A percentile compares a stretch with the other conserved stretches of the same genome.
Evolutionary conservation across 371 early-diverging fungal genomes (phyloP).

Genomic region (Zychaea mexicana): DNA sequence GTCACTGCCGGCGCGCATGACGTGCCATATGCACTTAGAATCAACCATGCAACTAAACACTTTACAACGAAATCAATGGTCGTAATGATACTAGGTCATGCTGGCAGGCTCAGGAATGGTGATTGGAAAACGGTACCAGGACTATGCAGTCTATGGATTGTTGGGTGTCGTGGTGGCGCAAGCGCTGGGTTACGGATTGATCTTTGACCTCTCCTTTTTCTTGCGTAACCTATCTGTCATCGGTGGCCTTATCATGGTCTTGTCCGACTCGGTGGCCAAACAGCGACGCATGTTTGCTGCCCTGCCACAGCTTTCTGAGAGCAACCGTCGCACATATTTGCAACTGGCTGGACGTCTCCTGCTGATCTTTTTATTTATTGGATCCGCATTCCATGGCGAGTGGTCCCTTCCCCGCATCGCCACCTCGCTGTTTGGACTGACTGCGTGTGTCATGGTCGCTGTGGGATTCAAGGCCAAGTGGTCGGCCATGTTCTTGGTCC

Average conservation of each 20-base stretch:
- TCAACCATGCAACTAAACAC: neutral
- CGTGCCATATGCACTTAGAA: no score
- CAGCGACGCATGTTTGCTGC: slow-evolving; percentile 84
- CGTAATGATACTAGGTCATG: slow-evolving; percentile 70
- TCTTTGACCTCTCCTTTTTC: slow-evolving; percentile 89
- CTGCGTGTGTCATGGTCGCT: slow-evolving; percentile 92
- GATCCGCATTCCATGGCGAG: slow-evolving; percentile 86
- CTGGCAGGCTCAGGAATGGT: slow-evolving; percentile 75
- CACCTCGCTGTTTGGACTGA: slow-evolving; percentile 76
- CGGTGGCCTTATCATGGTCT: slow-evolving; percentile 93
- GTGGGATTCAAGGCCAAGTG: slow-evolving; percentile 97
- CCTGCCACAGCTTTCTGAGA: slow-evolving; percentile 81
- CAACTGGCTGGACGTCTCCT: slow-evolving; percentile 91
- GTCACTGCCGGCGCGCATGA: no score
- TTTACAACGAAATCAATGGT: neutral
- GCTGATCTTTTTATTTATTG: slow-evolving; percentile 88
- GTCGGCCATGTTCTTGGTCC: slow-evolving; percentile 91
- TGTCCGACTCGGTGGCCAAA: slow-evolving; percentile 74
- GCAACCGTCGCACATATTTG: slow-evolving; percentile 82
- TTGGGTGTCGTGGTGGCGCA: slow-evolving; percentile 83
- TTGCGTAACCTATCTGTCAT: slow-evolving; percentile 90
- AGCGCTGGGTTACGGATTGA: slow-evolving; percentile 90
- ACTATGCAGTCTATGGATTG: slow-evolving; percentile 81
- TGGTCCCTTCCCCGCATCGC: slow-evolving; percentile 71
- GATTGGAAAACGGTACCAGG: slow-evolving; percentile 76